Base-by-base conservation (phyloP, 441 rosid genomes). In the Jatropha multifida region DNA sequence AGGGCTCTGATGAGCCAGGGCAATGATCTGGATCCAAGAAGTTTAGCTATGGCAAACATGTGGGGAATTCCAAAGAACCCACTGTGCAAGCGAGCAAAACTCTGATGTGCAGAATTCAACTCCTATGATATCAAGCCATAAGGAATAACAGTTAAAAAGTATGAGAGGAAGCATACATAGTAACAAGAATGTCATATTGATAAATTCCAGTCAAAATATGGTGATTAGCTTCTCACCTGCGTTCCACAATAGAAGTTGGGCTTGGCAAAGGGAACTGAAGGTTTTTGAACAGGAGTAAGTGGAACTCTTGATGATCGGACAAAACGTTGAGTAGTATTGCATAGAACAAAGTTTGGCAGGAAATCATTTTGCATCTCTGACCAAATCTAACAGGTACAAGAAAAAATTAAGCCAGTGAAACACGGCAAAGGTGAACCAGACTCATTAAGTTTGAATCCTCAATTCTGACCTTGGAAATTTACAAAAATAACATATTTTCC, bases 291-390 rank as follows among this genome's bases (percentile, higher is more conserved):
- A 81, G 98, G 93, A 72, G 81, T 88, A 72, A 73, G 81, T 54
- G 90, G 86, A 80, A 90, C 90, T 80, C 86, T 92, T 44, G 95
- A 87, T 80, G 98, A 94, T 54, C 98, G 90, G 72, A 96, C 86
- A 81, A 96, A 94, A 65, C 98, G 92, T 75, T 96, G 98, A 77
- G 99, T 96, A 60, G 98, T 96, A 82, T 96, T 94, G 86, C 99
- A 96, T 65, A 96, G 94, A 78, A 96, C 87, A 83, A 96, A 96
- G 87, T 92, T 96, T 54, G 98, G 99, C 84, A 96, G 77, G 93
- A 96, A 96, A 85, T 96, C 99, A 73, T 82, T 88, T 87, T 91
- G 98, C 97, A 96, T 92, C 91, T 96, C 99, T 77, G 99, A 94
- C 99, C 98, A 96, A 79, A 96, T 90, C 99, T 96, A 84, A 63